Percentiles rank a stretch among this genome's conserved stretches.
Conservation (phyloP, 2,329 filamentous ascomycete species). For the Botrytis deweyae region DNA sequence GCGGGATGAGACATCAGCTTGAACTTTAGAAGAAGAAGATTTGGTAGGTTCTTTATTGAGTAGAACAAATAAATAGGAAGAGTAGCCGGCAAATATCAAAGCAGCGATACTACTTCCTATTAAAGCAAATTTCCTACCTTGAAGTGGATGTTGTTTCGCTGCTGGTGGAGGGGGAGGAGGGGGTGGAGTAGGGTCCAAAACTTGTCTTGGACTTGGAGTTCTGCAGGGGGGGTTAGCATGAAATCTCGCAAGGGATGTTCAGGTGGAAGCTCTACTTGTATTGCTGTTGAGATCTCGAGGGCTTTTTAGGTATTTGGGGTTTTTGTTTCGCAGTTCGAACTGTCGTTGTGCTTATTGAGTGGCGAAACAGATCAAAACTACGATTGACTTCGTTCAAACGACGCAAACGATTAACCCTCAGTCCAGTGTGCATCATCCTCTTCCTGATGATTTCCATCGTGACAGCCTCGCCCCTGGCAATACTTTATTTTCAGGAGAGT, state of each 20-base stretch:
- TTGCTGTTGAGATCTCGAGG: conserved; percentile 4
- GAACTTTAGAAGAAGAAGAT: conserved; percentile 26
- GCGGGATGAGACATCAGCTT: conserved; percentile 37
- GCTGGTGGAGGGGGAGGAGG: conserved; percentile 9
- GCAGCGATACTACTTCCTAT: conserved; percentile 26
- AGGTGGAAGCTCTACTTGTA: conserved; percentile 11
- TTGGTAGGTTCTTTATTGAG: conserved; percentile 31
- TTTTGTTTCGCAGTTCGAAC: conserved; percentile 6
- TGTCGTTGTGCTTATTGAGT: conserved; percentile 17
- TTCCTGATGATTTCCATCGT: conserved; percentile 13
- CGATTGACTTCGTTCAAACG: not conserved
- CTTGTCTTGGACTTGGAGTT: conserved; percentile 26
- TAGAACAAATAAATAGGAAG: conserved; percentile 41
- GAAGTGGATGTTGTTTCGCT: conserved; percentile 29
- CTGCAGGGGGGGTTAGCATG: conserved; percentile 21
- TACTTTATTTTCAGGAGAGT: not conserved
- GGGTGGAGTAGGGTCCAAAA: conserved; percentile 11
- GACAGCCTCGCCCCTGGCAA: not conserved
- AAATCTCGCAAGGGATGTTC: not conserved
- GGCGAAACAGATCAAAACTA: not conserved
- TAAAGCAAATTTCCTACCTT: conserved; percentile 32
- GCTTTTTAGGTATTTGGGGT: not conserved
- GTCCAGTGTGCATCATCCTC: not conserved
- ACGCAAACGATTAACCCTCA: not conserved
- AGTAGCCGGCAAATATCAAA: conserved; percentile 27